Evolutionary conservation across 169 alveolate genomes (phyloP).

Genomic region (Plasmodium gaboni): DNA sequence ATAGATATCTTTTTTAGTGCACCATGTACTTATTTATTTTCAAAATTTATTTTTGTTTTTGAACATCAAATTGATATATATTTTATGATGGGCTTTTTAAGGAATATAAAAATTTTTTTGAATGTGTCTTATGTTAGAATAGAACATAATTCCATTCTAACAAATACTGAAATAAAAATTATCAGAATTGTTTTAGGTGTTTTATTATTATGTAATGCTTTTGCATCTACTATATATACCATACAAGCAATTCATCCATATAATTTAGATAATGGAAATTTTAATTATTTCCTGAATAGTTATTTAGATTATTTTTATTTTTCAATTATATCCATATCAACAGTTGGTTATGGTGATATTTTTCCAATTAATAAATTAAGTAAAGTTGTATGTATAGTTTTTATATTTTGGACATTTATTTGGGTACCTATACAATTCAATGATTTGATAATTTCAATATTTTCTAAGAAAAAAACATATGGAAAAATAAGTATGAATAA

Average conservation of each 20-base stretch:
- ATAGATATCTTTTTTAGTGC: constrained; percentile 73
- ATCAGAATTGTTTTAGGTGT: constrained; percentile 70
- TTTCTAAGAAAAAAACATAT: constrained; percentile 73
- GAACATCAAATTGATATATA: constrained; percentile 58
- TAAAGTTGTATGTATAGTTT: constrained; percentile 79
- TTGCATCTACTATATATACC: constrained; percentile 68
- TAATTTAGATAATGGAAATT: constrained; percentile 24
- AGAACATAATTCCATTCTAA: constrained; percentile 45
- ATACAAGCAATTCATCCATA: constrained; percentile 72
- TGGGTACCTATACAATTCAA: constrained; percentile 86
- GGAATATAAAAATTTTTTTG: constrained; percentile 53
- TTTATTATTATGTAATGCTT: constrained; percentile 59
- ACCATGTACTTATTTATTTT: constrained; percentile 61
- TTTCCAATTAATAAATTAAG: constrained; percentile 81
- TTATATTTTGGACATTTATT: constrained; percentile 81
- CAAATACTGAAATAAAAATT: constrained; percentile 71
- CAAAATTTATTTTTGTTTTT: constrained; percentile 38
- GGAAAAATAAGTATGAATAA: constrained; percentile 82
- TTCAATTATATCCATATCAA: constrained; percentile 84
- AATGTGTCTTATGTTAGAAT: constrained; percentile 65
- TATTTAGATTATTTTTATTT: constrained; percentile 81
- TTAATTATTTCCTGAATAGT: constrained; percentile 42
- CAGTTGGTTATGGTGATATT: constrained; percentile 88
- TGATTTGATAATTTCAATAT: constrained; percentile 79
- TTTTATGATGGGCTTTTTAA: constrained; percentile 60